Conservation (phyloP, 306 rosid genomes). For the Vigna radiata region DNA sequence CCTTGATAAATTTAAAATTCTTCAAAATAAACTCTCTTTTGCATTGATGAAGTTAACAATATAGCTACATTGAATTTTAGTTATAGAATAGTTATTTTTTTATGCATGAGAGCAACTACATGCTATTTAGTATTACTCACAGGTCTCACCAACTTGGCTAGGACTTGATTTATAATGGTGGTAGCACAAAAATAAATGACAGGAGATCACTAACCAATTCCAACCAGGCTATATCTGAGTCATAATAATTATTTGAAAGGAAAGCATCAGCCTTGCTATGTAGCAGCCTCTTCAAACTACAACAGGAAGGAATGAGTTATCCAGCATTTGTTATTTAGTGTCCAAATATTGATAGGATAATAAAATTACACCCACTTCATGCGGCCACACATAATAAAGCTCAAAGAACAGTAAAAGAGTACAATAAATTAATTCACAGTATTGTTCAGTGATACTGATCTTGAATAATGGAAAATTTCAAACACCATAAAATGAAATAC, state of each 20-base stretch:
- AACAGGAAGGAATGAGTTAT: conserved; percentile 43
- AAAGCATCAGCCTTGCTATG: conserved; percentile 92
- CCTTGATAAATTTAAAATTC: background rate
- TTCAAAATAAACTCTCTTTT: conserved; percentile 2
- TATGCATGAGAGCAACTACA: background rate
- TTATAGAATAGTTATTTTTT: background rate
- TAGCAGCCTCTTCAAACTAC: conserved; percentile 87
- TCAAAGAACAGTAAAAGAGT: too few relatives aligned
- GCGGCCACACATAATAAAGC: too few relatives aligned
- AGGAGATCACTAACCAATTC: conserved; percentile 76
- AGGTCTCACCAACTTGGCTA: conserved; percentile 7
- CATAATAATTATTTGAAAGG: conserved; percentile 90
- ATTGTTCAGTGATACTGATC: too few relatives aligned
- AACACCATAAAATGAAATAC: too few relatives aligned
- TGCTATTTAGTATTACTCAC: conserved; percentile 12
- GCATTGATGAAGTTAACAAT: background rate
- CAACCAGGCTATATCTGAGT: conserved; percentile 95
- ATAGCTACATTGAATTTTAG: background rate
- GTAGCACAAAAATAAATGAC: conserved; percentile 24
- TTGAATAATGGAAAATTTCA: too few relatives aligned
- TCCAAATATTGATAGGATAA: too few relatives aligned
- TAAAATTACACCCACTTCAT: too few relatives aligned
- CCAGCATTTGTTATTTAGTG: conserved; percentile 19
- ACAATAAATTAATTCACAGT: too few relatives aligned
- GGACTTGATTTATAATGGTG: background rate